Percentiles rank a stretch among this genome's conserved stretches.
phyloP scores from a whole-genome alignment of 2,329 filamentous ascomycete species.

The Didymosphaeria variabile region DNA sequence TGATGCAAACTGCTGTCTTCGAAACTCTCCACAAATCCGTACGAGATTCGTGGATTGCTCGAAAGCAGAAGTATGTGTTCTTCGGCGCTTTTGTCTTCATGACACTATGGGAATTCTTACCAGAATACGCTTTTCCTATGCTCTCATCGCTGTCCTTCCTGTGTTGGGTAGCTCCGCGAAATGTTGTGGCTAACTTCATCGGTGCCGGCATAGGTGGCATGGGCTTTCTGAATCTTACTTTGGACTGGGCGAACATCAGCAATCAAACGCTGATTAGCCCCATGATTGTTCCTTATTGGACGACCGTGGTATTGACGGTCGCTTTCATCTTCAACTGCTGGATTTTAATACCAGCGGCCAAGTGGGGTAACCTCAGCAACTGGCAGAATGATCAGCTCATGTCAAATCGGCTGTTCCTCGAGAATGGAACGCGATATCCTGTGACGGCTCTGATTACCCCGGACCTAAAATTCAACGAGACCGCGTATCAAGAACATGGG shows the following conservation, averaged over 20 bases:
- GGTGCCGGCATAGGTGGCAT: conserved; percentile 69
- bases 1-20: conserved; percentile 67
- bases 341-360: conserved; percentile 67
- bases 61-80: conserved; percentile 66
- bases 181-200: conserved; percentile 67
- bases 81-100: conserved; percentile 63
- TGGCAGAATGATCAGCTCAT: conserved; percentile 63
- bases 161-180: conserved; percentile 70
- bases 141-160: conserved; percentile 68
- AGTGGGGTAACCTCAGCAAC: conserved; percentile 64
- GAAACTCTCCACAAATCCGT: conserved; percentile 65
- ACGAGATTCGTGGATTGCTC: conserved; percentile 60
- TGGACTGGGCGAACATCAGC: conserved; percentile 70
- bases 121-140: conserved; percentile 69
- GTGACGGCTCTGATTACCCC: conserved; percentile 54
- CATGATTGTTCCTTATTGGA: conserved; percentile 66
- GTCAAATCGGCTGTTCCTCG: conserved; percentile 65
- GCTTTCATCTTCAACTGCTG: conserved; percentile 67
- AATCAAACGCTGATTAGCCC: conserved; percentile 55
- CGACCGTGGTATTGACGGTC: conserved; percentile 64
- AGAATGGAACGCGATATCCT: conserved; percentile 60
- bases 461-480: conserved; percentile 59
- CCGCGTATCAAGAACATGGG: conserved; percentile 58
- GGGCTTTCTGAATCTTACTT: conserved; percentile 67
- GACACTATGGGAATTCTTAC: conserved; percentile 69